Evolutionary conservation across 306 rosid species (phyloP).

Genomic region (Rosa chinensis): DNA sequence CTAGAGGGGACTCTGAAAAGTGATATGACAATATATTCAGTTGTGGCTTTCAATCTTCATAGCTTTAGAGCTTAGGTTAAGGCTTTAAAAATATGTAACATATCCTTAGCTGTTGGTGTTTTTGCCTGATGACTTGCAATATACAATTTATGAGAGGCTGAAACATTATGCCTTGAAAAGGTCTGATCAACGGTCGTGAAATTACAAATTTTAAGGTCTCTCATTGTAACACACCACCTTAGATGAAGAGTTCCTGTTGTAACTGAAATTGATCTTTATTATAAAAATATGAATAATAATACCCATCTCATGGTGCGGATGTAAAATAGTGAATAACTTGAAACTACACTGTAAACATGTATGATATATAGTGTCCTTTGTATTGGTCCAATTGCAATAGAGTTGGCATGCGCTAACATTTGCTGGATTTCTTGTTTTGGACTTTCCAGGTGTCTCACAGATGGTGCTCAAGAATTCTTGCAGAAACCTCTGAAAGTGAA

Average conservation of each 20-base stretch:
- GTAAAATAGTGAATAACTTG: neutral
- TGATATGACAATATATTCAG: neutral
- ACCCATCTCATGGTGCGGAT: neutral
- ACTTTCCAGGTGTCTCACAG: conserved; percentile 9
- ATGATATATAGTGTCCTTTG: neutral
- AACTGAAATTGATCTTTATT: neutral
- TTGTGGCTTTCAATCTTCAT: neutral
- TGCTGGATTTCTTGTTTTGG: neutral
- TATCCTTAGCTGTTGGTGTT: neutral
- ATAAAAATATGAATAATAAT: too few species aligned
- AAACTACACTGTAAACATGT: neutral
- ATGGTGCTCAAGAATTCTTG: conserved; percentile 15
- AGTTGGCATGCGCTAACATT: neutral
- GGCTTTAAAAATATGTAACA: neutral
- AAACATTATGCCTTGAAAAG: neutral
- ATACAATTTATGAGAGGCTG: neutral
- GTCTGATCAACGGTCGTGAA: neutral
- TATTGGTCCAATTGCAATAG: neutral
- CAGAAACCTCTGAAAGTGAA: conserved; percentile 18
- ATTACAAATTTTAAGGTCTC: neutral
- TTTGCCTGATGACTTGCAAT: neutral
- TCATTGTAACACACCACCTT: neutral
- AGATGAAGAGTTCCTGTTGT: neutral
- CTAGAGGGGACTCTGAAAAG: neutral
- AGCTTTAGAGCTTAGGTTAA: neutral